Percentiles rank a stretch among this genome's conserved stretches.
phyloP scores from a whole-genome alignment of 352 stramenopile species.

The Blastocystis sp. region DNA sequence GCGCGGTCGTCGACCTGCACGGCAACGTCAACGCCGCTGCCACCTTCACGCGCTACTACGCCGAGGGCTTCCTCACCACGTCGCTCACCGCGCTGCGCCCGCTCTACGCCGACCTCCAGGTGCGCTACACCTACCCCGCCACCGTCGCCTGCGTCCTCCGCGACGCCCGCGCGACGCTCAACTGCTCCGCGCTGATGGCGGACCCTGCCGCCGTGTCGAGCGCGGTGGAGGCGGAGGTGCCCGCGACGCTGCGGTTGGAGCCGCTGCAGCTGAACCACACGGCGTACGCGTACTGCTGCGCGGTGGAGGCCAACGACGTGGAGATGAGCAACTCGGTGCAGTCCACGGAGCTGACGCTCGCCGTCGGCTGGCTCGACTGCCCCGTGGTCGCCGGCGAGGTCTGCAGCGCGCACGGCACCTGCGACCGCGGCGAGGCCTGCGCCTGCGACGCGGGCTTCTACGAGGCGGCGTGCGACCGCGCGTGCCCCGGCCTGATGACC shows the following conservation, averaged over 20 bases:
- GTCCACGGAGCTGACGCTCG: slow-evolving; percentile 37
- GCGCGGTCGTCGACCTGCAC: slow-evolving; percentile 21
- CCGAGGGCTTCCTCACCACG: slow-evolving; percentile 1
- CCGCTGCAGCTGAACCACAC: slow-evolving; percentile 38
- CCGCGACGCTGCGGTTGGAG: neutral
- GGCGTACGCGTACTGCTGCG: slow-evolving; percentile 59
- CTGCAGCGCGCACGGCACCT: slow-evolving; percentile 37
- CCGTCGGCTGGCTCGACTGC: slow-evolving; percentile 39
- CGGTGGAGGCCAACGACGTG: slow-evolving; percentile 33
- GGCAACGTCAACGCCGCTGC: slow-evolving; percentile 18
- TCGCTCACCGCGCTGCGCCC: neutral
- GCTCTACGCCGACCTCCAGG: neutral
- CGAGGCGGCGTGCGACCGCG: neutral
- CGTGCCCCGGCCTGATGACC: slow-evolving; percentile 32
- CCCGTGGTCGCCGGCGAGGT: neutral
- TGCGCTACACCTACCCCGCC: slow-evolving; percentile 27
- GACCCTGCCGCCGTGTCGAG: neutral
- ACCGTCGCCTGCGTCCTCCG: slow-evolving; percentile 1
- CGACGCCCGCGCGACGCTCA: neutral
- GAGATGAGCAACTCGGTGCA: slow-evolving; percentile 9
- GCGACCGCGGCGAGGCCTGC: slow-evolving; percentile 23
- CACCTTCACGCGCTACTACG: slow-evolving; percentile 13
- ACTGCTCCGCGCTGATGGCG: neutral
- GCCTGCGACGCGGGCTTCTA: slow-evolving; percentile 27
- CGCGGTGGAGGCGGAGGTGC: neutral